A percentile compares a stretch with the other conserved stretches of the same genome.
Conservation (phyloP, 176 grass and related monocot species). For the Tillandsia leiboldiana region DNA sequence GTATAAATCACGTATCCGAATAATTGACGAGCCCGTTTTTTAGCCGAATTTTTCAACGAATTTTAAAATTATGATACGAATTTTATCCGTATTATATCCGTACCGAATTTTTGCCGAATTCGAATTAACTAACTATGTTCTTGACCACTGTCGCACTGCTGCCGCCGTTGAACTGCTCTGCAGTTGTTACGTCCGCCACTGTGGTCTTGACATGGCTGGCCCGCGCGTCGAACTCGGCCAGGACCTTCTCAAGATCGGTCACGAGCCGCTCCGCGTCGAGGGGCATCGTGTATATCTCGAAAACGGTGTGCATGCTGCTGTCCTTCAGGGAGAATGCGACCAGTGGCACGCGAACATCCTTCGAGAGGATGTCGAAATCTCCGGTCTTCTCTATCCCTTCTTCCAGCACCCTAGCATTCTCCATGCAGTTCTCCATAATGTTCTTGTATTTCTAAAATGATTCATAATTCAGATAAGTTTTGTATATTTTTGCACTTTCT, state of each 20-base stretch:
- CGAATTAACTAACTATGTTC: too few relatives aligned
- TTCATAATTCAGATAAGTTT: too few relatives aligned
- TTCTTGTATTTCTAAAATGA: conserved; percentile 43
- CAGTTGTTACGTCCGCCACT: conserved; percentile 5
- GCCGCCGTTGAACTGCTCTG: too few relatives aligned
- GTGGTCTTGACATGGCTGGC: neutral
- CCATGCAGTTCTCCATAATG: conserved; percentile 73
- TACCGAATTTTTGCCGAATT: too few relatives aligned
- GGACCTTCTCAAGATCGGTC: conserved; percentile 31
- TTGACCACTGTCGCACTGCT: conserved; percentile 4
- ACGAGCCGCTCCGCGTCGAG: conserved; percentile 60
- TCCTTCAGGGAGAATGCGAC: conserved; percentile 68
- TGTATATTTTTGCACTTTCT: neutral
- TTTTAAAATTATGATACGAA: too few relatives aligned
- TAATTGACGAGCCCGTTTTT: too few relatives aligned
- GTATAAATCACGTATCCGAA: too few relatives aligned
- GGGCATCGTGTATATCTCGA: conserved; percentile 78
- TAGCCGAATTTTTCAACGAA: too few relatives aligned
- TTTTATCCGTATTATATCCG: too few relatives aligned
- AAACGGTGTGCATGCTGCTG: conserved; percentile 43
- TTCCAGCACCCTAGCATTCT: conserved; percentile 43
- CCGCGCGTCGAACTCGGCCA: conserved; percentile 59
- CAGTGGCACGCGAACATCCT: conserved; percentile 60
- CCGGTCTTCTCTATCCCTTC: conserved; percentile 56
- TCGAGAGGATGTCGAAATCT: conserved; percentile 57